Conservation (phyloP, 139 green algal genomes). For the Tetratostichococcus sp. region DNA sequence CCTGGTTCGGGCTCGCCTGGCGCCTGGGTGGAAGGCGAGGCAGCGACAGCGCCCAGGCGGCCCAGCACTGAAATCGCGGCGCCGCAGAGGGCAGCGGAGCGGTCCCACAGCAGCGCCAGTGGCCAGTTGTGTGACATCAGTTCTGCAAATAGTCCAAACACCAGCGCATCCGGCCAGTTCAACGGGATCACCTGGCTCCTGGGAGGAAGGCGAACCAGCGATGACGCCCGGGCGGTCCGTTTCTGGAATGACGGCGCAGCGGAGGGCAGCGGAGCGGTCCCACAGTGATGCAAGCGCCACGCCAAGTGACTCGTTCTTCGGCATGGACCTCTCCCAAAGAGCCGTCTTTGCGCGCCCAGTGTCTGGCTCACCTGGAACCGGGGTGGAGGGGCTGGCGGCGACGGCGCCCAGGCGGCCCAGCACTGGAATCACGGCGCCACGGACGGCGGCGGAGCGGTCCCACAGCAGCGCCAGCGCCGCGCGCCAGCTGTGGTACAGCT, state of each 20-base stretch:
- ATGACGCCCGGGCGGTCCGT: too few relatives aligned
- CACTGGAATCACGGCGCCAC: conserved; percentile 15
- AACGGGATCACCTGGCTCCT: too few relatives aligned
- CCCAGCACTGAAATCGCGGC: conserved; percentile 25
- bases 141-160: too few relatives aligned
- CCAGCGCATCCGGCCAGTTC: too few relatives aligned
- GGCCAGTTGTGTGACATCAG: too few relatives aligned
- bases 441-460: conserved; percentile 10
- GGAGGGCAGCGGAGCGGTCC: too few relatives aligned
- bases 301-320: too few relatives aligned
- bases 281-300: too few relatives aligned
- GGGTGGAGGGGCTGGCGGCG: conserved; percentile 8
- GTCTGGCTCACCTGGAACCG: not conserved
- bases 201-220: too few relatives aligned
- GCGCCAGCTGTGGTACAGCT: conserved; percentile 20
- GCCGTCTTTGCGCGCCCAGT: too few relatives aligned
- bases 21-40: not conserved
- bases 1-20: not conserved
- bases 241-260: too few relatives aligned
- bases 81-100: conserved; percentile 1
- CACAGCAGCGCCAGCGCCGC: conserved; percentile 23
- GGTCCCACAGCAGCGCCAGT: conserved; percentile 28
- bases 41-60: conserved; percentile 30
- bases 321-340: too few relatives aligned
- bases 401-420: conserved; percentile 36